These are phyloP conservation scores for Starmerella kuoi DNA, from an alignment of 805 yeast genomes.

Conservation along the genomic window DNA sequence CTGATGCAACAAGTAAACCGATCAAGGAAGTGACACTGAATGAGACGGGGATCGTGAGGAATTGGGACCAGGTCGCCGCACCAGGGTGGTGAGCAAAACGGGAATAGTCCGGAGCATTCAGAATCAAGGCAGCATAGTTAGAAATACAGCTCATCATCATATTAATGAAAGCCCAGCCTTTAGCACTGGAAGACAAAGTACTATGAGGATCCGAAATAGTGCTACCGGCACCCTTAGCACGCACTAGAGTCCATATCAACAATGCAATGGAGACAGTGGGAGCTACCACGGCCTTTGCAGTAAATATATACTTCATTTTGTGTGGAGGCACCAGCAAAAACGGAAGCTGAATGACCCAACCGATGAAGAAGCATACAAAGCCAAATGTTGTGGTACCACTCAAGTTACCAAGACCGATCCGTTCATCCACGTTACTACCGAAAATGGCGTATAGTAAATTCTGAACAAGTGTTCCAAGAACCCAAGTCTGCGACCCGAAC, in stretches of 20 bases:
- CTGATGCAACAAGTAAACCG: conserved; percentile 75
- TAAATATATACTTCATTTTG: conserved; percentile 67
- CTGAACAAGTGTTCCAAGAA: conserved; percentile 73
- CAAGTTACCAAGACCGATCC: conserved; percentile 41
- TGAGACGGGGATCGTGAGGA: conserved; percentile 56
- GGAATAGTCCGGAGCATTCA: conserved; percentile 82
- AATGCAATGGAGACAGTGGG: conserved; percentile 79
- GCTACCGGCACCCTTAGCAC: conserved; percentile 70
- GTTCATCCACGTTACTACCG: conserved; percentile 25
- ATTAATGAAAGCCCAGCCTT: conserved; percentile 73
- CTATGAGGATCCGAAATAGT: conserved; percentile 44
- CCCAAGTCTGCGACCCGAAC: conserved; percentile 78
- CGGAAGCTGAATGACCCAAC: conserved; percentile 71
- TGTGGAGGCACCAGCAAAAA: conserved; percentile 75
- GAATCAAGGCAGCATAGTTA: conserved; percentile 78
- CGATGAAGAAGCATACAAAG: conserved; percentile 65
- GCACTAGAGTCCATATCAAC: conserved; percentile 69
- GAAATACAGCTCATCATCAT: conserved; percentile 72
- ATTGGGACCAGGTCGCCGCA: conserved; percentile 36
- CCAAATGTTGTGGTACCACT: conserved; percentile 59
- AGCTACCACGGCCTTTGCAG: conserved; percentile 63
- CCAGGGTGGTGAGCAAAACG: conserved; percentile 54
- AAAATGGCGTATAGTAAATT: conserved; percentile 67
- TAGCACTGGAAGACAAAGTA: conserved; percentile 41
- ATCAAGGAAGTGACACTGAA: conserved; percentile 72